phyloP scores from a whole-genome alignment of 768 basidiomycete species.

The Dacryopinax primogenitus region DNA sequence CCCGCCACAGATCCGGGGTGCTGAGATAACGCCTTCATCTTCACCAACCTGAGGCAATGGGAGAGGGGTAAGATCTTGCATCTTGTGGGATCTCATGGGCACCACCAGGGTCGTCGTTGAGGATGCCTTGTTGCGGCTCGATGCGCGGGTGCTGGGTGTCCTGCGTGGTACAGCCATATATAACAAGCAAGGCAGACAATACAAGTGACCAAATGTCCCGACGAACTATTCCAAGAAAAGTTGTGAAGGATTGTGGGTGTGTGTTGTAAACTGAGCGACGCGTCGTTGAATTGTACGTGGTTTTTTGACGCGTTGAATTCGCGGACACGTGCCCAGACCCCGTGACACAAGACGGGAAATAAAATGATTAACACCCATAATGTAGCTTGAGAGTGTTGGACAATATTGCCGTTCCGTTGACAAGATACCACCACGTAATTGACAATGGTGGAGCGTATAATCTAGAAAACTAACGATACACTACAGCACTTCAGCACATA shows the following conservation, averaged over 20 bases:
- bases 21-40: background rate
- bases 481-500: background rate
- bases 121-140: background rate
- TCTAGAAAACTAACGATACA: background rate
- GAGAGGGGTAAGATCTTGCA: conserved; percentile 13
- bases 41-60: background rate
- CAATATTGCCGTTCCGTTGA: too few relatives aligned
- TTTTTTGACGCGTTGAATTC: background rate
- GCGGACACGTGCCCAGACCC: background rate
- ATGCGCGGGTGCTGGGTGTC: background rate
- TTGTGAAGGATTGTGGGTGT: background rate
- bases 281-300: background rate
- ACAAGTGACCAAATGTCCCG: background rate
- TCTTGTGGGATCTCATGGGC: background rate
- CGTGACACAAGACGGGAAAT: too few relatives aligned
- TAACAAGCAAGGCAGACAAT: background rate
- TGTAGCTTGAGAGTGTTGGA: too few relatives aligned
- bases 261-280: background rate
- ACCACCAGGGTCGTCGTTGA: background rate
- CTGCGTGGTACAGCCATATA: background rate
- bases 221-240: background rate
- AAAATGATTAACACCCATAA: too few relatives aligned
- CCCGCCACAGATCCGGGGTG: background rate
- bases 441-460: too few relatives aligned
- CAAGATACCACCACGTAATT: too few relatives aligned